Base-by-base conservation (phyloP, 2,329 filamentous ascomycete genomes). In the Ceratocystiopsis minuta region DNA sequence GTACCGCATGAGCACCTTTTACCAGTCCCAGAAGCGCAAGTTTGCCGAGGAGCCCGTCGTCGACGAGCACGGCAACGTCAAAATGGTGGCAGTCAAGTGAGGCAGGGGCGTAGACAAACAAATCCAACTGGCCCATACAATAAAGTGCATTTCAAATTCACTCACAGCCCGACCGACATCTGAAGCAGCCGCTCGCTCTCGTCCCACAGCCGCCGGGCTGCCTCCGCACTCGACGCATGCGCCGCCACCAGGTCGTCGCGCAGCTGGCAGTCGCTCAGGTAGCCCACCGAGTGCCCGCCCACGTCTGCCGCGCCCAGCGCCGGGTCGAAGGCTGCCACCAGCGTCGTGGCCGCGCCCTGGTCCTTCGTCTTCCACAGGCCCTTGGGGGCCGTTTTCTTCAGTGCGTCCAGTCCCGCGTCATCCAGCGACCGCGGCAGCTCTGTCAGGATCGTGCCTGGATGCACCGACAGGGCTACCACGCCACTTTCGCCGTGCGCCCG, bases 1-100 rank as follows among this genome's bases (percentile, higher is more conserved):
- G 51, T 73, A 72, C 49, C 58, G 66, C 33, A 69, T 74, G 67
- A 66, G 63, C 42, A 68, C 65, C 4, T 70, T 67, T 45, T 69
- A 69, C 47, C 55, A 60, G 42, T 18, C 53, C 46, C 47, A 53
- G 49, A 55, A 51, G 51, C 47, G 45, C 37, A 46, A 50, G 33
- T 16, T 52, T 28, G 42, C 32, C 1, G 45, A 49, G 42, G 51
- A 55, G 46, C 53, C 53, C 0, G 48, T 53, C 7, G 41, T 55
- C 41, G 53, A 51, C 24, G 51, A 53, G 39, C 42, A 51, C 2
- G 54, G 53, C 10, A 47, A 54, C 32, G 41, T 55, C 3, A 49
- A 44, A 34, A 34, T 55, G 38, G 51, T 54, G 0, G 51, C 44
- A 39, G 49, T 53, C 3, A 48, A 49, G 36, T 45, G 28, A 45